These are phyloP conservation scores for Penicillium sumatraense DNA, from an alignment of 2,329 filamentous ascomycete species.

Conservation along the genomic window DNA sequence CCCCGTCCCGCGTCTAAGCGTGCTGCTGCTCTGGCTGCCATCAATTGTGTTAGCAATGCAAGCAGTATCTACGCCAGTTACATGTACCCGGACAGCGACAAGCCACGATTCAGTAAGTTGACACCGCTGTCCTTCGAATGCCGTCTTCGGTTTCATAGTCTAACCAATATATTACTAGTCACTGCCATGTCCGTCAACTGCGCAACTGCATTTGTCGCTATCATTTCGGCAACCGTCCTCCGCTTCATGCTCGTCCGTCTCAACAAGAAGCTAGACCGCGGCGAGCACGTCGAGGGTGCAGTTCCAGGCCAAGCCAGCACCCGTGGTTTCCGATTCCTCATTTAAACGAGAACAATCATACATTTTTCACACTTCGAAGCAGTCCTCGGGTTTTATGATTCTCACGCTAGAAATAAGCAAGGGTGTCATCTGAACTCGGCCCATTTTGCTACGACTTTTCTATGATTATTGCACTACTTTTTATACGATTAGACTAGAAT, in stretches of 20 bases:
- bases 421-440: too few species aligned
- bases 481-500: background rate
- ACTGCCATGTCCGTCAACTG: slow-evolving; percentile 72
- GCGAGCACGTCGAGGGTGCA: slow-evolving; percentile 61
- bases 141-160: slow-evolving; percentile 33
- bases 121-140: slow-evolving; percentile 40
- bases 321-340: slow-evolving; percentile 69
- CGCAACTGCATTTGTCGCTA: slow-evolving; percentile 65
- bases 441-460: background rate
- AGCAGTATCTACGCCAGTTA: slow-evolving; percentile 70
- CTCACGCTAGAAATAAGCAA: background rate
- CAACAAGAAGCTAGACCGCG: slow-evolving; percentile 72
- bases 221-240: slow-evolving; percentile 66
- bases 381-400: background rate
- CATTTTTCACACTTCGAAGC: background rate
- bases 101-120: slow-evolving; percentile 44
- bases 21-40: slow-evolving; percentile 72
- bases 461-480: background rate
- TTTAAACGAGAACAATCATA: slow-evolving; percentile 40
- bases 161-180: slow-evolving; percentile 37
- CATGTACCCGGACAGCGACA: slow-evolving; percentile 62
- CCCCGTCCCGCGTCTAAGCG: slow-evolving; percentile 77
- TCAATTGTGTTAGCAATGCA: slow-evolving; percentile 74
- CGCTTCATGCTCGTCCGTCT: slow-evolving; percentile 66
- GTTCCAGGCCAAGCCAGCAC: slow-evolving; percentile 60